phyloP scores from a whole-genome alignment of 2,329 filamentous ascomycete species.

The Exophiala mesophila region DNA sequence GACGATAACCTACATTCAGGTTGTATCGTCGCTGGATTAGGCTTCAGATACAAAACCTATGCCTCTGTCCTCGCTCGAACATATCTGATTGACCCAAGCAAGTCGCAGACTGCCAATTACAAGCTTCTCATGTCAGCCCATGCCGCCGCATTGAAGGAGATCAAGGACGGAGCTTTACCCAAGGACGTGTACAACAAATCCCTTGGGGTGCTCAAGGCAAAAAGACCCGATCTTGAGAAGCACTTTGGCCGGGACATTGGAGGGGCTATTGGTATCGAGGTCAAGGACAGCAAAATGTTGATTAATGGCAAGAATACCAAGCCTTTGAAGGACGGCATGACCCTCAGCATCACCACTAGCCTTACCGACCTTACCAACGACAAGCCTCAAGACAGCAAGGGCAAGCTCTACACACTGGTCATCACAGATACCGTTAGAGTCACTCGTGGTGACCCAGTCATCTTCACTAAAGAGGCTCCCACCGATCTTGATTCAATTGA shows the following conservation, averaged over 20 bases:
- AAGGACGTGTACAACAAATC: constrained; percentile 94
- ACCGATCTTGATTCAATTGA: constrained; percentile 90
- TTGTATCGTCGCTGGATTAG: constrained; percentile 87
- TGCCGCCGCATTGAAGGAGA: constrained; percentile 82
- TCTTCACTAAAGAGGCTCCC: constrained; percentile 91
- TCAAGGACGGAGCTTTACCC: constrained; percentile 76
- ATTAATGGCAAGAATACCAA: constrained; percentile 83
- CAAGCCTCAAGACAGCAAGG: constrained; percentile 81
- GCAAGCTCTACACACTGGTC: constrained; percentile 80
- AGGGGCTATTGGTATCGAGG: constrained; percentile 87
- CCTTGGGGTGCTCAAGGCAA: constrained; percentile 70
- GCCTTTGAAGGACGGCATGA: constrained; percentile 92
- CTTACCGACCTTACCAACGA: constrained; percentile 86
- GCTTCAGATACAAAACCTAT: constrained; percentile 92
- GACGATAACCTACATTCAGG: constrained; percentile 73
- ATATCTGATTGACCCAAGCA: constrained; percentile 95
- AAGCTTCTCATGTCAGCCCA: constrained; percentile 81
- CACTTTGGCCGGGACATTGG: constrained; percentile 92
- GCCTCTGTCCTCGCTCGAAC: constrained; percentile 88
- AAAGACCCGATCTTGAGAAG: constrained; percentile 92
- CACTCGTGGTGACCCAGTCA: constrained; percentile 53
- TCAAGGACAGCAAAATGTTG: constrained; percentile 74
- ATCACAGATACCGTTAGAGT: constrained; percentile 93
- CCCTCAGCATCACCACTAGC: constrained; percentile 81
- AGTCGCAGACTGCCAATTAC: constrained; percentile 90